Conservation (phyloP, 306 rosid genomes). For the Ormosia emarginata region DNA sequence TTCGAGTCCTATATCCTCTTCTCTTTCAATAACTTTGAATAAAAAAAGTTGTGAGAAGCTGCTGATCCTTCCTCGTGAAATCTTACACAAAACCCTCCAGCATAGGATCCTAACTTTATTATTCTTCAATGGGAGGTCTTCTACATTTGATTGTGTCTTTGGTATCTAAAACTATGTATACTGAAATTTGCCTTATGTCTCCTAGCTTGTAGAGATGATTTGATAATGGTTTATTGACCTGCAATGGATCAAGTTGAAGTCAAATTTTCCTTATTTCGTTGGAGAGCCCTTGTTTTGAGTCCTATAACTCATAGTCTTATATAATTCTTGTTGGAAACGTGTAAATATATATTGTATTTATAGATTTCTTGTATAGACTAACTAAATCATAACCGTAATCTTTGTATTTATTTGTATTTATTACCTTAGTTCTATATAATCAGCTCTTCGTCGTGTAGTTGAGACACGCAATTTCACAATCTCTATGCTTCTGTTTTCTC, state of each 20-base stretch:
- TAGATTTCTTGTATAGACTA: no score
- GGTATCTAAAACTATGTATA: neutral
- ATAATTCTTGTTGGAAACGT: no score
- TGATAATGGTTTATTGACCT: neutral
- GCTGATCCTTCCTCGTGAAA: neutral
- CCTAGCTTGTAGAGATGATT: neutral
- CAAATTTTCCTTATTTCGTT: neutral
- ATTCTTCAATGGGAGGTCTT: neutral
- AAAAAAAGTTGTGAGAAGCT: neutral
- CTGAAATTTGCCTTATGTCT: neutral
- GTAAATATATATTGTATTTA: no score
- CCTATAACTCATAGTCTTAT: neutral
- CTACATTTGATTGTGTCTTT: neutral
- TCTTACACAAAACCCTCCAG: neutral
- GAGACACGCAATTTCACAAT: no score
- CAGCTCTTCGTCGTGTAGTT: no score
- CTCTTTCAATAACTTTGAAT: neutral
- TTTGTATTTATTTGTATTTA: no score
- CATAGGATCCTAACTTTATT: neutral
- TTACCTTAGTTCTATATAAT: no score
- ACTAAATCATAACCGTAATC: no score
- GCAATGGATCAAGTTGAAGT: neutral
- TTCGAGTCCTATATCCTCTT: neutral
- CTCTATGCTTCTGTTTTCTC: no score
- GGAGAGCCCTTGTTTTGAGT: neutral